Evolutionary conservation across 495 filamentous ascomycete genomes (phyloP).

Genomic region (Baudoinia panamericana): DNA sequence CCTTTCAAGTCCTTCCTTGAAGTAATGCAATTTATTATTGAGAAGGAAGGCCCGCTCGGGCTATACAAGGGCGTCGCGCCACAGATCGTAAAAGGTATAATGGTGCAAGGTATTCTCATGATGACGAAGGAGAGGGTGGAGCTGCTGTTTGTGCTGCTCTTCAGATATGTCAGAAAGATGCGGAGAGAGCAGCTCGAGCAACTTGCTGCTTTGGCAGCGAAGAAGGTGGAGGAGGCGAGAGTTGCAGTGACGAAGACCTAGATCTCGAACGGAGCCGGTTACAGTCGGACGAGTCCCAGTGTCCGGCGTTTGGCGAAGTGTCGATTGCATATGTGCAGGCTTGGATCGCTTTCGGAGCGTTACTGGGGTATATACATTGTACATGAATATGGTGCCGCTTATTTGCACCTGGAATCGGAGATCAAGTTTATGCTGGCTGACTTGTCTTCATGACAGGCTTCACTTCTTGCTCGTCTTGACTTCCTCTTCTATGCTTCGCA

Average conservation of each 20-base stretch:
- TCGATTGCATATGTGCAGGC: neutral
- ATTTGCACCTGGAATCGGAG: too few relatives aligned
- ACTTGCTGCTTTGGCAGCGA: constrained; percentile 44
- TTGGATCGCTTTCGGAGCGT: neutral
- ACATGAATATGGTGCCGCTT: too few relatives aligned
- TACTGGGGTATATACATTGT: constrained; percentile 7
- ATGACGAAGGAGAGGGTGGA: constrained; percentile 99
- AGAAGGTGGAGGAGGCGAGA: constrained; percentile 33
- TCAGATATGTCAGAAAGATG: constrained; percentile 63
- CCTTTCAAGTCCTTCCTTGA: constrained; percentile 91
- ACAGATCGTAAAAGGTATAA: constrained; percentile 79
- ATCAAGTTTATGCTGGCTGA: too few relatives aligned
- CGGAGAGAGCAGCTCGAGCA: constrained; percentile 58
- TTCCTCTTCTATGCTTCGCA: constrained; percentile 69
- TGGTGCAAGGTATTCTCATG: constrained; percentile 95
- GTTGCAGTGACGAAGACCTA: constrained; percentile 5
- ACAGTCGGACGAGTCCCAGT: too few relatives aligned
- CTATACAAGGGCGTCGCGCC: constrained; percentile 96
- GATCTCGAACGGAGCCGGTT: neutral
- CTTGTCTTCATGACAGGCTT: too few relatives aligned
- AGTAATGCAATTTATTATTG: constrained; percentile 83
- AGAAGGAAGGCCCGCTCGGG: constrained; percentile 69
- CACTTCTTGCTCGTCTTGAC: constrained; percentile 57
- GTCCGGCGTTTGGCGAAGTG: too few relatives aligned
- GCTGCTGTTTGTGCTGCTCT: constrained; percentile 73